These are phyloP conservation scores for Cnidoscolus chayamansa DNA, from an alignment of 441 rosid genomes.

Conservation along the genomic window DNA sequence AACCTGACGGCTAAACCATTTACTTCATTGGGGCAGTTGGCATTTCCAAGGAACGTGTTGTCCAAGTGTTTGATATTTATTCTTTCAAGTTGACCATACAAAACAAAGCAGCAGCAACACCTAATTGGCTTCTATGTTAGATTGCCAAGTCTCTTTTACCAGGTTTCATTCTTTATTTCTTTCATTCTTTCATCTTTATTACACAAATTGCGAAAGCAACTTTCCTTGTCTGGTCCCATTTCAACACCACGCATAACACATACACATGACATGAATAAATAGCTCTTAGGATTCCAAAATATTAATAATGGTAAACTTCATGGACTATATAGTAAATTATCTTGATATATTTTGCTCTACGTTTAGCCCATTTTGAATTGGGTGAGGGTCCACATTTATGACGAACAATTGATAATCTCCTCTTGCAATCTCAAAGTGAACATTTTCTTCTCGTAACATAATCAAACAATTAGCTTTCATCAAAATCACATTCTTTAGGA, in stretches of 20 bases:
- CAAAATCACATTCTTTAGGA: neutral
- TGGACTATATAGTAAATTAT: too few relatives aligned
- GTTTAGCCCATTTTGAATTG: neutral
- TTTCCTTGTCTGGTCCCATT: neutral
- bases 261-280: too few relatives aligned
- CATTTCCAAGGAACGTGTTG: neutral
- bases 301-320: too few relatives aligned
- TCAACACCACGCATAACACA: too few relatives aligned
- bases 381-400: neutral
- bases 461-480: slow-evolving; percentile 9
- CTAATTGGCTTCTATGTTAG: neutral
- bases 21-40: neutral
- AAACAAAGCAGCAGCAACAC: neutral
- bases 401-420: slow-evolving; percentile 3
- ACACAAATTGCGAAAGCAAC: neutral
- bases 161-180: neutral
- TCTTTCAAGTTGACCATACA: neutral
- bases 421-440: slow-evolving; percentile 1
- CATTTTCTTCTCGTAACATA: neutral
- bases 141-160: neutral
- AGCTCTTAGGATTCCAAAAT: too few relatives aligned
- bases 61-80: neutral
- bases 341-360: neutral
- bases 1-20: neutral
- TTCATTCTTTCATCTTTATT: neutral